A percentile compares a stretch with the other conserved stretches of the same genome.
Evolutionary conservation across 768 basidiomycete genomes (phyloP).

Genomic region (Russula griseocarnosa): DNA sequence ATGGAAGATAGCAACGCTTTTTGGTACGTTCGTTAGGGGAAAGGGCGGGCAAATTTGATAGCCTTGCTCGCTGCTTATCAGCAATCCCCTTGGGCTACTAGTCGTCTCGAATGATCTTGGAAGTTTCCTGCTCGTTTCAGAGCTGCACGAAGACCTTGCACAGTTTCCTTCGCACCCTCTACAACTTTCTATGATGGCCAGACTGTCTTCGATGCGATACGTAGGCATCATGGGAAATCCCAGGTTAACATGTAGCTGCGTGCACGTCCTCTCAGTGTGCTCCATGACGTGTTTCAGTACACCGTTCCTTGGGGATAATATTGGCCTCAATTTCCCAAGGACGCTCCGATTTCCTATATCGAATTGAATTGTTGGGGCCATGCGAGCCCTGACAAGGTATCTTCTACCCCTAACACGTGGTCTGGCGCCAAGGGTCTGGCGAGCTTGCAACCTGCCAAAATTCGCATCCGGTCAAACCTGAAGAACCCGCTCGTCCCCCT

Average conservation of each 20-base stretch:
- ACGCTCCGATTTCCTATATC: neutral
- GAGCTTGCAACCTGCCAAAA: neutral
- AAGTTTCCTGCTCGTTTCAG: neutral
- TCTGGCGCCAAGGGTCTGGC: neutral
- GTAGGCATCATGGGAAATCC: neutral
- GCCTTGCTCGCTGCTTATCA: neutral
- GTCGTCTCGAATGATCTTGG: slow-evolving; percentile 13
- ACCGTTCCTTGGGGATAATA: neutral
- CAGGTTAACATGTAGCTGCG: neutral
- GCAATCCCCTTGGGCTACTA: slow-evolving; percentile 2
- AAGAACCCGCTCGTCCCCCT: neutral
- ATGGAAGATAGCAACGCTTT: neutral
- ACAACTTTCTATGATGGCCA: neutral
- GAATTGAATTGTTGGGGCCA: neutral
- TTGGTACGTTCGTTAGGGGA: neutral
- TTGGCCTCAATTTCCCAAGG: neutral
- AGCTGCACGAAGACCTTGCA: neutral
- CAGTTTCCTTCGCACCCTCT: neutral
- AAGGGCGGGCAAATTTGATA: neutral
- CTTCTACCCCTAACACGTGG: slow-evolving; percentile 1
- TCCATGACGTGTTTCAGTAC: neutral
- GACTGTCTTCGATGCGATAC: neutral
- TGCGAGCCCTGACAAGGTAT: neutral
- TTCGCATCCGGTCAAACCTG: slow-evolving; percentile 1
- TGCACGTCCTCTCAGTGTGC: neutral